phyloP scores from a whole-genome alignment of 2,329 filamentous ascomycete species.

The Cordyceps fumosorosea region DNA sequence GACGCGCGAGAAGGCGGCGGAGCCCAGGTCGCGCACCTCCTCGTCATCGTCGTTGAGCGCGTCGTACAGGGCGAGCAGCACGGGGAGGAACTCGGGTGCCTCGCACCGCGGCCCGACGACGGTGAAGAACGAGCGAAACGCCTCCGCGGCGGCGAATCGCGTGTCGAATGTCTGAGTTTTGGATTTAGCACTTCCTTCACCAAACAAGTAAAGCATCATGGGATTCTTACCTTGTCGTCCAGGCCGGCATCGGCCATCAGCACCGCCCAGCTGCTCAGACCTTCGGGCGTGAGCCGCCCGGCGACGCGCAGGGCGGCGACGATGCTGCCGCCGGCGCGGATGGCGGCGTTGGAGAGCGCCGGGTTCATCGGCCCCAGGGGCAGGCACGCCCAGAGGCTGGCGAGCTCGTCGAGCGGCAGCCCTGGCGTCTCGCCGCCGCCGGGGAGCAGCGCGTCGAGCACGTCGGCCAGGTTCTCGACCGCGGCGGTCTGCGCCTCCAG shows the following conservation, averaged over 20 bases:
- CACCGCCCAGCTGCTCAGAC: slow-evolving; percentile 37
- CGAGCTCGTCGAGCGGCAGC: slow-evolving; percentile 29
- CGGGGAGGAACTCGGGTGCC: slow-evolving; percentile 39
- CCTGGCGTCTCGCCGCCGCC: slow-evolving; percentile 18
- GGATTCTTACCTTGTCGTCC: slow-evolving; percentile 40
- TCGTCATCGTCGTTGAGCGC: slow-evolving; percentile 86
- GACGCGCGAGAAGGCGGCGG: slow-evolving; percentile 41
- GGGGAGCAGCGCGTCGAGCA: slow-evolving; percentile 36
- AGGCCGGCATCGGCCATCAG: slow-evolving; percentile 43
- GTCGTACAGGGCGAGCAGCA: slow-evolving; percentile 65
- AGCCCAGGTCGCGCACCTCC: slow-evolving; percentile 66
- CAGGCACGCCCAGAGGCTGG: slow-evolving; percentile 35
- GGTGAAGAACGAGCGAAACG: slow-evolving; percentile 46
- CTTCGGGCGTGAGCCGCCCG: slow-evolving; percentile 12
- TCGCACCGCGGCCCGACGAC: slow-evolving; percentile 17
- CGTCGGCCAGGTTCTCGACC: slow-evolving; percentile 39
- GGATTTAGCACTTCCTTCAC: no score
- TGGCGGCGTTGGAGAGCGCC: slow-evolving; percentile 41
- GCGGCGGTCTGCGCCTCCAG: slow-evolving; percentile 42
- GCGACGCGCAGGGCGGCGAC: slow-evolving; percentile 28
- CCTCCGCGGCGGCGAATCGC: slow-evolving; percentile 51
- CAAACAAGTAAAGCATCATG: not conserved
- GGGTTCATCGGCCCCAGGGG: slow-evolving; percentile 37
- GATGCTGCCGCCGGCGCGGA: slow-evolving; percentile 41
- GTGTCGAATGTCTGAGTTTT: slow-evolving; percentile 54